Evolutionary conservation across 1,139 yeast genomes (phyloP).

Genomic region (Ogataea hybrid): DNA sequence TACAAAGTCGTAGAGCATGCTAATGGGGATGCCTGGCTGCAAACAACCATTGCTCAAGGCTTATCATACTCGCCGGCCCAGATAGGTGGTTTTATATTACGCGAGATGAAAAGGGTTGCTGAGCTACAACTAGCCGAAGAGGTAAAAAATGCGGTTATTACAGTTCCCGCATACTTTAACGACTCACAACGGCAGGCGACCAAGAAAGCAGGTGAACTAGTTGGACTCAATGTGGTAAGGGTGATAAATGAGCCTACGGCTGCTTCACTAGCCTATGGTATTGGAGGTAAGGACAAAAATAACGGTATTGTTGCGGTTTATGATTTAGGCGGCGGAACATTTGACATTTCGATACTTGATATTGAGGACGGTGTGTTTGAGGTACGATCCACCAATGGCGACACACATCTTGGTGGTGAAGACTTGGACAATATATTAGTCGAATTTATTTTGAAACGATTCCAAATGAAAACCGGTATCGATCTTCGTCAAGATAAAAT

Average conservation of each 20-base stretch:
- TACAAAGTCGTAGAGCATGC: conserved; percentile 50
- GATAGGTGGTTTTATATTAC: conserved; percentile 50
- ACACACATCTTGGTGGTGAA: conserved; percentile 82
- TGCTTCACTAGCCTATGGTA: conserved; percentile 78
- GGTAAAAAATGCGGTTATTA: conserved; percentile 64
- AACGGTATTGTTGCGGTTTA: conserved; percentile 74
- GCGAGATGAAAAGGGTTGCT: conserved; percentile 57
- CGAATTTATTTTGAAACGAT: conserved; percentile 48
- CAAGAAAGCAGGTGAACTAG: conserved; percentile 64
- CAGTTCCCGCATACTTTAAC: conserved; percentile 80
- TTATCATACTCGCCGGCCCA: conserved; percentile 51
- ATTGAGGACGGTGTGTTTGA: conserved; percentile 82
- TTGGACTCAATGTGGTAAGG: conserved; percentile 64
- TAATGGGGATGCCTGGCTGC: conserved; percentile 65
- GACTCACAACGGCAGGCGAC: conserved; percentile 81
- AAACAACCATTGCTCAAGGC: conserved; percentile 34
- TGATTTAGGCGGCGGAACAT: conserved; percentile 84
- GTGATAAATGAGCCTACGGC: conserved; percentile 83
- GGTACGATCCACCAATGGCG: conserved; percentile 80
- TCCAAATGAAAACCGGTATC: conserved; percentile 43
- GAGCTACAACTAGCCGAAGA: conserved; percentile 41
- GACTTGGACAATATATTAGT: conserved; percentile 69
- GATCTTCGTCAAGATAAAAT: conserved; percentile 43
- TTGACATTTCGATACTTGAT: conserved; percentile 75
- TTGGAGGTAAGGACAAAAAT: conserved; percentile 43